A percentile compares a stretch with the other conserved stretches of the same genome.
Evolutionary conservation across 306 rosid genomes (phyloP).

Genomic region (Rubus idaeus): DNA sequence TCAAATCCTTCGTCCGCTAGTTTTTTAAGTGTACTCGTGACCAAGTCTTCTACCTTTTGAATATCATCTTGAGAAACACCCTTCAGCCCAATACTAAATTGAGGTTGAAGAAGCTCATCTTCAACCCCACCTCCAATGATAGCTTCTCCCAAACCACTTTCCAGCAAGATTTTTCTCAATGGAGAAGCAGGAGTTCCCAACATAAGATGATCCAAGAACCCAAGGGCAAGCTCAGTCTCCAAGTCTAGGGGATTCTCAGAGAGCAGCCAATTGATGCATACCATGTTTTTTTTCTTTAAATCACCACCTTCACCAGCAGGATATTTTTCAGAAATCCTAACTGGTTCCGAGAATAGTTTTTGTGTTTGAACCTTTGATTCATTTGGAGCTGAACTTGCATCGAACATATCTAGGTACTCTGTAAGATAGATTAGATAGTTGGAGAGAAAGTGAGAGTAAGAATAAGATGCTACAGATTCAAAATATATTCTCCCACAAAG

Average conservation of each 20-base stretch:
- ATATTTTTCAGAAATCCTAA: conserved; percentile 81
- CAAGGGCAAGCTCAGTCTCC: conserved; percentile 76
- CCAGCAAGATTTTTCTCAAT: conserved; percentile 82
- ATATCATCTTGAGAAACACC: conserved; percentile 78
- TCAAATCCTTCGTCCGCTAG: conserved; percentile 89
- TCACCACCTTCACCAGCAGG: conserved; percentile 87
- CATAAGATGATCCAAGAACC: conserved; percentile 94
- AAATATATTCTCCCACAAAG: conserved; percentile 8
- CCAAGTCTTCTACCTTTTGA: conserved; percentile 76
- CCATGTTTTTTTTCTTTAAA: conserved; percentile 88
- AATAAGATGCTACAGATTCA: conserved; percentile 23
- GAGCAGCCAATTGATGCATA: conserved; percentile 89
- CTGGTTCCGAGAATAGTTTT: conserved; percentile 73
- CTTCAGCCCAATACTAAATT: conserved; percentile 91
- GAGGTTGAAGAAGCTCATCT: conserved; percentile 98
- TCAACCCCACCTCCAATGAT: conserved; percentile 96
- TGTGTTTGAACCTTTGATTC: conserved; percentile 77
- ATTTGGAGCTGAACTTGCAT: conserved; percentile 67
- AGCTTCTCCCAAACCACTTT: conserved; percentile 97
- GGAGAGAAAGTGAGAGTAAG: conserved; percentile 16
- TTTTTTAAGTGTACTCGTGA: conserved; percentile 60
- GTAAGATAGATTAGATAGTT: conserved; percentile 20
- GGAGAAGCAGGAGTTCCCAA: conserved; percentile 99
- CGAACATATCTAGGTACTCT: conserved; percentile 86
- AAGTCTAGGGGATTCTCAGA: conserved; percentile 87